Evolutionary conservation across 169 alveolate genomes (phyloP), one percentile per base, ranked within the genome.

Genomic region (Sarcocystis neurona): DNA sequence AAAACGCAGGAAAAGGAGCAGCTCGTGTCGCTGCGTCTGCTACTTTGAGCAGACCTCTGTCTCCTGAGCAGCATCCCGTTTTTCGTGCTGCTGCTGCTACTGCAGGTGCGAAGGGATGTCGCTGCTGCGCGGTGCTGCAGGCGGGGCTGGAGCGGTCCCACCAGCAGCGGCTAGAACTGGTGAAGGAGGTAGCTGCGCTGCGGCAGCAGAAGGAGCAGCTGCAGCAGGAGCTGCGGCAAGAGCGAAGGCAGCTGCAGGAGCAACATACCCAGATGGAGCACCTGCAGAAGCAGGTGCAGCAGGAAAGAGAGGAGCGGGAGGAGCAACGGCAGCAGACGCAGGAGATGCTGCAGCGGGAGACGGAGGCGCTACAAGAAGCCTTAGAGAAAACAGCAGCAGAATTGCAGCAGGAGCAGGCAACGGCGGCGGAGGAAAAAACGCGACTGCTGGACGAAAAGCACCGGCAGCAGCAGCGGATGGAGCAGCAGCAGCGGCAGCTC

Each of bases 1-100:
- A 53, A 72, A 39, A 34, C 23, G 53, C 82, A 72, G 82, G 41
- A 41, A 43, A 53, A 72, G 12, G 82, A 72, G n/a, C n/a, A n/a
- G n/a, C n/a, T n/a, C n/a, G n/a, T n/a, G n/a, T n/a, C n/a, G n/a
- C n/a, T n/a, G n/a, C n/a, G n/a, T n/a, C n/a, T n/a, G n/a, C n/a
- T n/a, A n/a, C 53, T 1, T 72, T 27, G 82, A 72, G 56, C 5
- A 2, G 82, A 72, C 82, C 53, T 72, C 41, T 32, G 82, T 0
- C 58, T n/a, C n/a, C n/a, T n/a, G n/a, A n/a, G n/a, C n/a, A n/a
- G n/a, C n/a, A n/a, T n/a, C n/a, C n/a, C n/a, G n/a, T n/a, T n/a
- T n/a, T n/a, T n/a, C n/a, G n/a, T n/a, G n/a, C n/a, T n/a, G n/a
- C n/a, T n/a, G n/a, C n/a, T n/a, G n/a, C n/a, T n/a, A n/a, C n/a